These are phyloP conservation scores for Trametes pubescens DNA, from an alignment of 1,284 basidiomycete species.

Conservation along the genomic window DNA sequence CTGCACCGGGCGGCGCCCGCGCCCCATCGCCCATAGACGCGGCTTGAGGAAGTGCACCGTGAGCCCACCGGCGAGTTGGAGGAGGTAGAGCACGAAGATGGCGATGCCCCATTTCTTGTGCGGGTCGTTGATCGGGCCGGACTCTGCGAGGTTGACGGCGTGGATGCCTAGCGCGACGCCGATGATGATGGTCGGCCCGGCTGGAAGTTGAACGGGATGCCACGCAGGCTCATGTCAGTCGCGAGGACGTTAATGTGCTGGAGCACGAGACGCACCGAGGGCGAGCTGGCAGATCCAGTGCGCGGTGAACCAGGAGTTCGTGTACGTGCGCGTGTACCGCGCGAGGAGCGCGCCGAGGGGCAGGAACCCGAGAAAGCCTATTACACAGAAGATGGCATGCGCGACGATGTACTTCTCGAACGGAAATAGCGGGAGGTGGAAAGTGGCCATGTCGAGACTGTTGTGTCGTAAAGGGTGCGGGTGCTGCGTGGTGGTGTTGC, in stretches of 20 bases:
- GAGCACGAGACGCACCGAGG: slow-evolving; percentile 23
- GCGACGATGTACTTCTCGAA: slow-evolving; percentile 43
- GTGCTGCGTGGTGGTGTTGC: slow-evolving; percentile 1
- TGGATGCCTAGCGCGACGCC: slow-evolving; percentile 58
- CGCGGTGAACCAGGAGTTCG: slow-evolving; percentile 32
- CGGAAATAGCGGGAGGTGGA: slow-evolving; percentile 27
- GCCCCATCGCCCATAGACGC: slow-evolving; percentile 34
- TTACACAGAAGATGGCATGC: slow-evolving; percentile 43
- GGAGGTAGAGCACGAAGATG: slow-evolving; percentile 63
- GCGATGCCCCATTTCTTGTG: slow-evolving; percentile 68
- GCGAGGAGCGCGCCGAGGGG: slow-evolving; percentile 39
- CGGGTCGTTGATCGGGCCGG: slow-evolving; percentile 50
- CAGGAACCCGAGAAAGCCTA: slow-evolving; percentile 40
- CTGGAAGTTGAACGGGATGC: slow-evolving; percentile 4
- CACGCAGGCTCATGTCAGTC: slow-evolving; percentile 1
- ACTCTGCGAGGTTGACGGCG: slow-evolving; percentile 51
- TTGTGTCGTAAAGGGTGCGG: background rate
- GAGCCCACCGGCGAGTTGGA: slow-evolving; percentile 63
- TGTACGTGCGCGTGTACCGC: slow-evolving; percentile 40
- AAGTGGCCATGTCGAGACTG: background rate
- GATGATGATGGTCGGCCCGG: slow-evolving; percentile 54
- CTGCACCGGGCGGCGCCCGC: slow-evolving; percentile 53
- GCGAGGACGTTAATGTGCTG: background rate
- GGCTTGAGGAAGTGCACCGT: slow-evolving; percentile 65
- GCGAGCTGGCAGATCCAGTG: slow-evolving; percentile 35